Evolutionary conservation across 2,329 filamentous ascomycete species (phyloP).

Genomic region (Cladorrhinum sp.): DNA sequence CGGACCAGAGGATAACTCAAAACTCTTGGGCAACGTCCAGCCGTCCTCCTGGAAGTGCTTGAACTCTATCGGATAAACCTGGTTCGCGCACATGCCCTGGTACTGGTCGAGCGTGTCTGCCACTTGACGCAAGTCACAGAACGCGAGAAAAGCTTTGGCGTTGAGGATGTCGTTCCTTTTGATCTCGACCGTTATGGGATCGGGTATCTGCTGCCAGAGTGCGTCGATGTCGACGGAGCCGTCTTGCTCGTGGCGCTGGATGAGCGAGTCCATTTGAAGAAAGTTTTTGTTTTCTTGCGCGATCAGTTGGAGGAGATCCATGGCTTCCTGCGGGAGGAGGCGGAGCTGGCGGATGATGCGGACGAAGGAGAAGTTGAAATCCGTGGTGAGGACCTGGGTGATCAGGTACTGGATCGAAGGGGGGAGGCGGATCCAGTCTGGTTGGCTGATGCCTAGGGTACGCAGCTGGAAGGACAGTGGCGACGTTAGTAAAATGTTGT

Average conservation of each 20-base stretch:
- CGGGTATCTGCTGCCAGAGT: background rate
- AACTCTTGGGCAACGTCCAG: constrained; percentile 4
- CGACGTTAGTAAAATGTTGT: background rate
- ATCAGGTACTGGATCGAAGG: constrained; percentile 26
- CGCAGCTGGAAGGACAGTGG: background rate
- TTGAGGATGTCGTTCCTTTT: background rate
- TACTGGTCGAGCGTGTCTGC: background rate
- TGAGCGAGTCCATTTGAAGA: background rate
- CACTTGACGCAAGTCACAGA: background rate
- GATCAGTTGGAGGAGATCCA: constrained; percentile 19
- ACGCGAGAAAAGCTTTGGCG: background rate
- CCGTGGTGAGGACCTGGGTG: constrained; percentile 18
- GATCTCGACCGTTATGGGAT: background rate
- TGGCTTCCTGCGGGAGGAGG: constrained; percentile 18
- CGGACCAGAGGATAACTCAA: constrained; percentile 6
- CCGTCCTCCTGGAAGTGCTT: constrained; percentile 14
- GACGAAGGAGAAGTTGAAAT: constrained; percentile 13
- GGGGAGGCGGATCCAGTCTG: constrained; percentile 24
- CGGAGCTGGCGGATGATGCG: constrained; percentile 9
- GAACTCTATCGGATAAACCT: background rate
- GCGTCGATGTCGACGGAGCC: background rate
- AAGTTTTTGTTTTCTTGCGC: constrained; percentile 13
- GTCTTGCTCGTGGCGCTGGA: background rate
- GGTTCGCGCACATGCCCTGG: background rate
- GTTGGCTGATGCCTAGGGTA: background rate